Conservation (phyloP, 345 rosid genomes). For the Cochlearia excelsa region DNA sequence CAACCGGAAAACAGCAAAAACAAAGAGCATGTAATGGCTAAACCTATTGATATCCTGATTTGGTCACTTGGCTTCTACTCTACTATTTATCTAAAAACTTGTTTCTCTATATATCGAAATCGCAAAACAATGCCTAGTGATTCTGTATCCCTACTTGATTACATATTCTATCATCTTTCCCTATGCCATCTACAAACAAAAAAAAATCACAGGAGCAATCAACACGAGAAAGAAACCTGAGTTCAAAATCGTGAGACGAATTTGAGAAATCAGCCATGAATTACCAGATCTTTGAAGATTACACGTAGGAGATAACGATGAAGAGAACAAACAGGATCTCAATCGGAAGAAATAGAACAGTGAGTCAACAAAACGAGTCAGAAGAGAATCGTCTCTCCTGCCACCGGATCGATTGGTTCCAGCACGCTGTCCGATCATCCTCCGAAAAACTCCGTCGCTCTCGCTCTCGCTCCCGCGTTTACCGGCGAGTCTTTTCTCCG, state of each 20-base stretch:
- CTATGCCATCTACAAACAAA: conserved; percentile 27
- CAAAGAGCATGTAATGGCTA: conserved; percentile 16
- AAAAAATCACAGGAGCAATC: neutral
- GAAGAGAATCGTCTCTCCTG: conserved; percentile 32
- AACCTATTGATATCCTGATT: conserved; percentile 17
- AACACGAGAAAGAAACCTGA: too few relatives aligned
- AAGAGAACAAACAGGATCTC: conserved; percentile 39
- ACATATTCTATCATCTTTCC: conserved; percentile 13
- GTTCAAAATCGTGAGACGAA: too few relatives aligned
- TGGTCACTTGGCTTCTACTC: conserved; percentile 4
- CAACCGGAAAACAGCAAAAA: conserved; percentile 10
- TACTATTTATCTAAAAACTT: conserved; percentile 15
- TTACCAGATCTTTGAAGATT: conserved; percentile 41
- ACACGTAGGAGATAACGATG: conserved; percentile 21
- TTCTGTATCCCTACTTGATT: neutral
- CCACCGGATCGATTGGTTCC: conserved; percentile 30
- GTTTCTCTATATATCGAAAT: conserved; percentile 19
- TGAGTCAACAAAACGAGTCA: conserved; percentile 37
- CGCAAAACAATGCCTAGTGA: conserved; percentile 17
- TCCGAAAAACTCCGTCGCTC: neutral
- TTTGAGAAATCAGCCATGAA: neutral
- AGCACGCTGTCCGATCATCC: conserved; percentile 36
- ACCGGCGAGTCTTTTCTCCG: conserved; percentile 16
- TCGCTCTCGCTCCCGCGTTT: conserved; percentile 7
- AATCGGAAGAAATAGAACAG: conserved; percentile 35